Conservation (phyloP, 2,329 filamentous ascomycete species). For the Stromatinia cepivora region DNA sequence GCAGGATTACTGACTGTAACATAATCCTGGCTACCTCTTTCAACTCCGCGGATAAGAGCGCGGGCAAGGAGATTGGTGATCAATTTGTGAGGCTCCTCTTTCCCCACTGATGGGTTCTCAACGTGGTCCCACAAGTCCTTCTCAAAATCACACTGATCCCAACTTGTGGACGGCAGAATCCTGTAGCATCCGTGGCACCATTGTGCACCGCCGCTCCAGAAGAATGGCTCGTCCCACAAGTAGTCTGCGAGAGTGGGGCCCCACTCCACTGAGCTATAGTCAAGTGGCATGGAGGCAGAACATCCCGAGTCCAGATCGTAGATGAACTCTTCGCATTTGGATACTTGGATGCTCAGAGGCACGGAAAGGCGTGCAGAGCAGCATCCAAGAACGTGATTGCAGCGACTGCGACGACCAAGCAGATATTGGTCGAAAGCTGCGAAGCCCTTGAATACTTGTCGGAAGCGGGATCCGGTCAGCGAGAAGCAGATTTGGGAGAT, state of each 20-base stretch:
- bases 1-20: background rate
- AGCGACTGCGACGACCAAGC: background rate
- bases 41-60: background rate
- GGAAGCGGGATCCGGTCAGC: background rate
- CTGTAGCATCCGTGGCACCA: background rate
- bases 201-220: background rate
- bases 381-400: background rate
- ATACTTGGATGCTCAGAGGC: background rate
- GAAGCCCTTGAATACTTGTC: background rate
- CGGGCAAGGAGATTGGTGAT: background rate
- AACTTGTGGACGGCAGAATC: background rate
- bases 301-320: background rate
- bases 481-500: conserved; percentile 6
- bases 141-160: background rate
- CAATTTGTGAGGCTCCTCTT: background rate
- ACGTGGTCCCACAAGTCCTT: background rate
- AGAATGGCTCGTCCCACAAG: background rate
- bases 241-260: background rate
- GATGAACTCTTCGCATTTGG: background rate
- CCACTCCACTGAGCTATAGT: background rate
- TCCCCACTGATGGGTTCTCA: background rate
- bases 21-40: background rate
- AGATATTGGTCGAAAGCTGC: background rate
- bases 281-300: background rate
- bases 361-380: background rate